Base-by-base conservation (phyloP, 2,329 filamentous ascomycete species). In the Parascedosporium putredinis region DNA sequence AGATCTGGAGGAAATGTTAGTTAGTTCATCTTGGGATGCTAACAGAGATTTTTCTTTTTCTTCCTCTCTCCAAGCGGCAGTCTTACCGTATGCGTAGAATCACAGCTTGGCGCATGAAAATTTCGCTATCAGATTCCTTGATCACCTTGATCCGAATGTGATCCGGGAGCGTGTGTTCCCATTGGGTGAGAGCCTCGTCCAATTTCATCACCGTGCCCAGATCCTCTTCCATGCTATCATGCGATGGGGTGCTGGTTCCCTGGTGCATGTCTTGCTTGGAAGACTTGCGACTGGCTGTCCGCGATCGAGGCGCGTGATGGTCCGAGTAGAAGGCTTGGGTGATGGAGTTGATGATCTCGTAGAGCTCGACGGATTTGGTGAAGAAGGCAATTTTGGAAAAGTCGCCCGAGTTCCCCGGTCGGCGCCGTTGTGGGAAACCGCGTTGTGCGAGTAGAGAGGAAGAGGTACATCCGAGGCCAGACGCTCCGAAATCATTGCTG, bases 261-360 rank as follows among this genome's bases (percentile, higher is more conserved):
- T 29, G 23, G 2, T 20, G 44, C 6, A 52, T 44, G 16, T 52
- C 45, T 22, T 1, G 54, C 52, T 4, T 52, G 55, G 6, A 50
- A 43, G 5, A 43, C 54, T n/a, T 40, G 25, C 14, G 49, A 48
- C 10, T 25, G 46, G 9, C 55, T 16, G 31, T 9, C 3, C 22
- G 22, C 18, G 20, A 31, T 12, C 27, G 6, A 7, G 27, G 27
- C 27, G 27, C 10, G 38, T 23, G 33, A 12, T 36, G 38, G 38
- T 20, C 50, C 12, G 57, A 59, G 23, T 65, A 66, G 2, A 65
- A 57, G 0, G 56, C 58, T 4, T 58, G 51, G 33, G 64, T 62
- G 0, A 58, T 60, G 8, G 58, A 57, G 8, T 67, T 60, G 5
- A 63, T 65, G 12, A 68, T 64, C 29, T 67, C 65, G n/a, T 67